phyloP scores from a whole-genome alignment of 139 green algal genomes.

The Closterium sp. region DNA sequence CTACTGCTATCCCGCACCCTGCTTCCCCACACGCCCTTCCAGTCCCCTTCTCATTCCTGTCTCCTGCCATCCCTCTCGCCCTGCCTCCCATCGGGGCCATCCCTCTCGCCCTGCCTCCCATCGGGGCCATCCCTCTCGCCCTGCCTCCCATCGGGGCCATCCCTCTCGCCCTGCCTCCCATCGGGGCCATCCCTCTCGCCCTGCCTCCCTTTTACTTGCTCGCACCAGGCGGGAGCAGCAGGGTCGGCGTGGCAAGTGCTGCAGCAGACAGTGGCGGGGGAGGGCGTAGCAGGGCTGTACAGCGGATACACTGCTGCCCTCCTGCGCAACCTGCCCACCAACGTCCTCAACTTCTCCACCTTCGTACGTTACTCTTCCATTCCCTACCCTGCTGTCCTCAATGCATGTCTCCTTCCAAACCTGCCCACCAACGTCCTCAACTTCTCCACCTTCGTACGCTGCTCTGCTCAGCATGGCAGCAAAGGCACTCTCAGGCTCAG shows the following conservation, averaged over 20 bases:
- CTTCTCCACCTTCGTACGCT: constrained; percentile 66
- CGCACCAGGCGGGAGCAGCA: constrained; percentile 31
- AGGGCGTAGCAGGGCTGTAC: constrained; percentile 85
- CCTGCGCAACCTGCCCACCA: constrained; percentile 94
- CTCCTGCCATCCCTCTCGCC: too few species aligned
- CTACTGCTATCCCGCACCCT: neutral
- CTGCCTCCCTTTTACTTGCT: too few species aligned
- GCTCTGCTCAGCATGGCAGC: too few species aligned
- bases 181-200: too few species aligned
- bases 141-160: too few species aligned
- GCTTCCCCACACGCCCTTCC: neutral
- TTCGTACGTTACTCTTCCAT: constrained; percentile 70
- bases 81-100: too few species aligned
- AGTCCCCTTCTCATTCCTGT: too few species aligned
- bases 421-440: constrained; percentile 98
- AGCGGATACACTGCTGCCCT: constrained; percentile 94
- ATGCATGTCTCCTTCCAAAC: constrained; percentile 93
- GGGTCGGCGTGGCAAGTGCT: constrained; percentile 61
- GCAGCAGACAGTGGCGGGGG: constrained; percentile 67
- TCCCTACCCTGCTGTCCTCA: constrained; percentile 80
- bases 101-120: too few species aligned
- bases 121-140: too few species aligned
- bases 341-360: constrained; percentile 91
- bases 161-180: too few species aligned
- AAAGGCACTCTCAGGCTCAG: too few species aligned